A percentile compares a stretch with the other conserved stretches of the same genome.
These are phyloP conservation scores for Aspergillus felis DNA, from an alignment of 2,329 filamentous ascomycete genomes.

Conservation along the genomic window DNA sequence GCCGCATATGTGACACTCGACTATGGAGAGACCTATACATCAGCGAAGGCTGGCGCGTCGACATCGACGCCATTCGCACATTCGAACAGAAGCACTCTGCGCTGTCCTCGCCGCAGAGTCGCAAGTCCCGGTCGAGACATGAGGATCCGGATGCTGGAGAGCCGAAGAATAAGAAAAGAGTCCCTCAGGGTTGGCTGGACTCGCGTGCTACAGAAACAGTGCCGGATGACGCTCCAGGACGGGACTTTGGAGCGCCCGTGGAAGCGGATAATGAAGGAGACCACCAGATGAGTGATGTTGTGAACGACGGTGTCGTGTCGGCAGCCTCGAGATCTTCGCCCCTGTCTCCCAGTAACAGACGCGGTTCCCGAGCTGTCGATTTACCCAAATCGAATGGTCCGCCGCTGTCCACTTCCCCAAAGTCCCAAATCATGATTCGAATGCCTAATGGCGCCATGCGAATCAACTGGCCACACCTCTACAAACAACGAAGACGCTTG, in stretches of 20 bases:
- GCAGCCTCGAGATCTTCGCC: constrained; percentile 15
- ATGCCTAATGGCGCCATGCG: constrained; percentile 42
- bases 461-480: constrained; percentile 90
- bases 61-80: constrained; percentile 59
- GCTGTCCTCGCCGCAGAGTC: constrained; percentile 33
- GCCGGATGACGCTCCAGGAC: constrained; percentile 1
- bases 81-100: constrained; percentile 57
- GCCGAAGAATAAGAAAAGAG: constrained; percentile 52
- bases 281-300: constrained; percentile 42
- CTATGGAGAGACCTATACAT: constrained; percentile 83
- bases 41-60: constrained; percentile 78
- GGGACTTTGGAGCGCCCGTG: constrained; percentile 1
- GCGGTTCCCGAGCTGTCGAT: constrained; percentile 3
- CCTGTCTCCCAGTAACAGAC: constrained; percentile 13
- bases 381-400: constrained; percentile 10
- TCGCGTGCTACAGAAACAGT: constrained; percentile 29
- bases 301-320: constrained; percentile 18
- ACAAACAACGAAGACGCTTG: constrained; percentile 76
- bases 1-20: constrained; percentile 73
- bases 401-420: constrained; percentile 19
- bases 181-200: constrained; percentile 43
- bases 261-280: constrained; percentile 37
- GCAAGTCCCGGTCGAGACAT: constrained; percentile 46
- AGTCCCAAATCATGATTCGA: constrained; percentile 31
- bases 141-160: constrained; percentile 48